phyloP scores from a whole-genome alignment of 257 asterid species.

The Leptodermis oblonga region DNA sequence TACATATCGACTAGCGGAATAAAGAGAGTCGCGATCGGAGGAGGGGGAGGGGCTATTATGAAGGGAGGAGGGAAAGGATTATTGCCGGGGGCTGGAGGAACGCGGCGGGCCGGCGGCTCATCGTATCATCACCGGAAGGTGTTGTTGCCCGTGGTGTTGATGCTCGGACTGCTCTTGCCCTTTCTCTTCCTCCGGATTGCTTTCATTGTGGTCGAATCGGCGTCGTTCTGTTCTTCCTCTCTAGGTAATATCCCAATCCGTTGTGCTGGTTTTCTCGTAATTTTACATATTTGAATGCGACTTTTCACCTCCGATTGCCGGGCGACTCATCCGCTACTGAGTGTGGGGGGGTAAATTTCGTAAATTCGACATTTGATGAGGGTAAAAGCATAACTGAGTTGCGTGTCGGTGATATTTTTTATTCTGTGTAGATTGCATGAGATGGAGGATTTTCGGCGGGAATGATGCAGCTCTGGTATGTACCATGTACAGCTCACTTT shows the following conservation, averaged over 20 bases:
- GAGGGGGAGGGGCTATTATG: slow-evolving; percentile 29
- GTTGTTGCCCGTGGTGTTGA: slow-evolving; percentile 41
- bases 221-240: slow-evolving; percentile 63
- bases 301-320: neutral
- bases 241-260: slow-evolving; percentile 32
- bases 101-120: slow-evolving; percentile 33
- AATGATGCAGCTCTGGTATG: slow-evolving; percentile 58
- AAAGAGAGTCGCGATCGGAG: slow-evolving; percentile 37
- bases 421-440: slow-evolving; percentile 51
- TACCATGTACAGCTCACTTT: neutral
- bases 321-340: neutral
- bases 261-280: neutral
- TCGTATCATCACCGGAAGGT: slow-evolving; percentile 40
- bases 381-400: neutral
- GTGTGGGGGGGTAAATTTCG: neutral
- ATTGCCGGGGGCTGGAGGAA: slow-evolving; percentile 15
- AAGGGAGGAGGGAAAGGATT: slow-evolving; percentile 42
- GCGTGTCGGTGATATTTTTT: slow-evolving; percentile 3
- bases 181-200: slow-evolving; percentile 55
- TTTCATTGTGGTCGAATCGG: slow-evolving; percentile 60
- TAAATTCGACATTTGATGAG: neutral
- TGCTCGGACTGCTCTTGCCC: slow-evolving; percentile 53
- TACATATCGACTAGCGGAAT: slow-evolving; percentile 45
- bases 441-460: slow-evolving; percentile 80
- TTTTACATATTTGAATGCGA: neutral